Evolutionary conservation across 2,329 filamentous ascomycete genomes (phyloP), one percentile per base, ranked within the genome.

Genomic region (Shiraia sp.): DNA sequence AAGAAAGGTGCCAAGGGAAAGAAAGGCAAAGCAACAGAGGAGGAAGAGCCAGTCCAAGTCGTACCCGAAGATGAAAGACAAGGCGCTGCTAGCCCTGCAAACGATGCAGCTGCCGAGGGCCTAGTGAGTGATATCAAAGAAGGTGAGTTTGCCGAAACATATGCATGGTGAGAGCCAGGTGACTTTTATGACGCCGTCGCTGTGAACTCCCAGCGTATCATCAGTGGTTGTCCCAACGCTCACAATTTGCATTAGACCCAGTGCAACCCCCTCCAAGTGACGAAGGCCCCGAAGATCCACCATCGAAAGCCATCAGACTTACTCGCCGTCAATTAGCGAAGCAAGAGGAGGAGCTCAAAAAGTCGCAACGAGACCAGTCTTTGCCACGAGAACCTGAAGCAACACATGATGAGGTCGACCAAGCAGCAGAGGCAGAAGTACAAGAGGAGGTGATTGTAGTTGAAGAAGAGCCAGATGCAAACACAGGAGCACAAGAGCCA

Each of bases 281-380:
- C 24, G 49, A 63, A 34, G 46, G 44, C n/a, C 57, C 57, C 9
- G 51, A 51, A 14, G 51, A 37, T 10, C 59, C 63, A 12, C 53
- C 59, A 5, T 48, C 61, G 13, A 63, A 59, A 36, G 48, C 64
- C 22, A 48, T 59, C 10, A 60, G 63, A 42, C 59, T 60, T 39
- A 68, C 66, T 25, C 62, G 67, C 32, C 62, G 66, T 29, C 65
- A 69, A 45, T 42, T 68, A 41, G 61, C 63, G 10, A 65, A 59
- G 36, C 53, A 65, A 16, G 61, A 67, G 28, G 63, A 67, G 44
- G 55, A 62, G 14, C 41, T 57, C 16, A 57, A 49, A 28, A 57
- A 57, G 25, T 53, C 54, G 10, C 57, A 61, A 36, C 46, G 41
- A 15, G 47, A 39, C n/a, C 29, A 33, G n/a, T 25, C 42, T 12